Percentiles rank a stretch among this genome's conserved stretches.
These are phyloP conservation scores for Torulaspora quercuum DNA, from an alignment of 805 yeast genomes.

Conservation along the genomic window DNA sequence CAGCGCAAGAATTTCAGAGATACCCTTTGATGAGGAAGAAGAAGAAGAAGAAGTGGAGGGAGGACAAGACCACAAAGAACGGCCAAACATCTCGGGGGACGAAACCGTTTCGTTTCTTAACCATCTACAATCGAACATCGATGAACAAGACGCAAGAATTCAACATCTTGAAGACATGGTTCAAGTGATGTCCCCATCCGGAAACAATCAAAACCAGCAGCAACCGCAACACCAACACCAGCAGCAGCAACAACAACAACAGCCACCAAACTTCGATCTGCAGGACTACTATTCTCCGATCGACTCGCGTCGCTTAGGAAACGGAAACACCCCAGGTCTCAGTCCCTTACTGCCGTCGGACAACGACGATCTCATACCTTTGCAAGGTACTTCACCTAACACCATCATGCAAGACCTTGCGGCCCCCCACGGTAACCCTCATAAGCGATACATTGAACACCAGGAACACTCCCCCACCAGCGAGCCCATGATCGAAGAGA, in stretches of 20 bases:
- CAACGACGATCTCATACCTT: constrained; percentile 12
- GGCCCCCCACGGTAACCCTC: constrained; percentile 2
- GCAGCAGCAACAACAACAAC: neutral
- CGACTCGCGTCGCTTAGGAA: constrained; percentile 6
- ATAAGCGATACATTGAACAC: constrained; percentile 11
- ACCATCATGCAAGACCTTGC: constrained; percentile 10
- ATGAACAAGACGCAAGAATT: constrained; percentile 33
- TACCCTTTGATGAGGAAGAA: constrained; percentile 28
- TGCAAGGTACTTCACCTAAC: constrained; percentile 13
- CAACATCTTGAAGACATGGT: constrained; percentile 35
- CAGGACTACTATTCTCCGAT: constrained; percentile 20
- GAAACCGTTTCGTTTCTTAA: constrained; percentile 18
- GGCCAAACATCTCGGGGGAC: constrained; percentile 7
- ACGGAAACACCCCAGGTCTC: constrained; percentile 6
- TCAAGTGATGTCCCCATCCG: constrained; percentile 14
- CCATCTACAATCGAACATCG: constrained; percentile 30
- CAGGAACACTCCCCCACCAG: neutral
- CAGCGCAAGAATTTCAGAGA: constrained; percentile 25
- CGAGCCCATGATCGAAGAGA: constrained; percentile 14
- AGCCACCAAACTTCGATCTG: constrained; percentile 16
- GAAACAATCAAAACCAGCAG: constrained; percentile 6
- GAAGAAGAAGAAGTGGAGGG: constrained; percentile 5
- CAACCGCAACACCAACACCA: neutral
- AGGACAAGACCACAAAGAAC: constrained; percentile 3
- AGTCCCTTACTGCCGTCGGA: constrained; percentile 15